A percentile compares a stretch with the other conserved stretches of the same genome.
phyloP scores from a whole-genome alignment of 2,329 filamentous ascomycete species.

The Akanthomyces muscarius region DNA sequence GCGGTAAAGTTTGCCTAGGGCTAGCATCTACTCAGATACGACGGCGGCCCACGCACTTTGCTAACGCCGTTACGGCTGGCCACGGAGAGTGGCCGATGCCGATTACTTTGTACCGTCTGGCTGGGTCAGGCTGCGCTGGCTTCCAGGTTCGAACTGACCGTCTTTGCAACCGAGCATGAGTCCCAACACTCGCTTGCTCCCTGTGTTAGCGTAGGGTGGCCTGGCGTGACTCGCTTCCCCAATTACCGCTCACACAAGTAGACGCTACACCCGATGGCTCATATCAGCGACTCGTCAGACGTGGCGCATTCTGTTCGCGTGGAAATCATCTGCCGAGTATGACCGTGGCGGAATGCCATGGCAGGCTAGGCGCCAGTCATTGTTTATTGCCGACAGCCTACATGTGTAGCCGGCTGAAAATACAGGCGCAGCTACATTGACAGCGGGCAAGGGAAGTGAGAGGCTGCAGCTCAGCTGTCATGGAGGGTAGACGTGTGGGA shows the following conservation, averaged over 20 bases:
- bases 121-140: not conserved
- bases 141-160: not conserved
- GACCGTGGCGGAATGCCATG: not conserved
- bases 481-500: not conserved
- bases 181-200: not conserved
- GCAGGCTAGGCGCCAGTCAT: not conserved
- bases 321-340: not conserved
- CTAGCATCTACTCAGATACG: not conserved
- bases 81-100: not conserved
- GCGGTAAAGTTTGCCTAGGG: not conserved
- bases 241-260: not conserved
- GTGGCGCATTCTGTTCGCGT: not conserved
- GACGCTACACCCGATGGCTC: conserved; percentile 11
- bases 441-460: not conserved
- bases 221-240: not conserved
- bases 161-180: too few relatives aligned
- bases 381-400: not conserved
- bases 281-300: conserved; percentile 4
- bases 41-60: not conserved
- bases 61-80: not conserved
- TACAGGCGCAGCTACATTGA: not conserved
- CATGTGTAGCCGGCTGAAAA: not conserved
- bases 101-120: not conserved
- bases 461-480: not conserved
- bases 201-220: not conserved